Evolutionary conservation across 2,329 filamentous ascomycete species (phyloP).

Genomic region (Truncatella angustata): DNA sequence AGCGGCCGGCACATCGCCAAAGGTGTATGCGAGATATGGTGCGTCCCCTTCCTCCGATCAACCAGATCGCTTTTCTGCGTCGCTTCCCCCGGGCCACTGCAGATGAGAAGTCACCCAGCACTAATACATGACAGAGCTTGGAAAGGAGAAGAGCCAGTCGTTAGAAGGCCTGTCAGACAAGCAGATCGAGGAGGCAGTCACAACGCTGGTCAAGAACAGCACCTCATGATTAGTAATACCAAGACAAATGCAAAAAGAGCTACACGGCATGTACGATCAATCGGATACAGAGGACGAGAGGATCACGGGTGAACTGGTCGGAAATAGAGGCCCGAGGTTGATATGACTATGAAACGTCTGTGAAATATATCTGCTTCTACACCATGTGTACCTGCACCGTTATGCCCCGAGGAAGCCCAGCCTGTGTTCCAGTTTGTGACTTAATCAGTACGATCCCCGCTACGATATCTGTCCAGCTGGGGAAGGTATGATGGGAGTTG

Average conservation of each 20-base stretch:
- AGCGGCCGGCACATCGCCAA: constrained; percentile 78
- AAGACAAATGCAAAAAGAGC: neutral
- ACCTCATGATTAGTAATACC: constrained; percentile 14
- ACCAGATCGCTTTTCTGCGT: neutral
- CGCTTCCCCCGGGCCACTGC: too few species aligned
- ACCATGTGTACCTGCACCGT: neutral
- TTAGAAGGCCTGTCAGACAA: constrained; percentile 59
- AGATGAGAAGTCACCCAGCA: too few species aligned
- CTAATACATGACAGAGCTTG: constrained; percentile 41
- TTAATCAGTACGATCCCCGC: too few species aligned
- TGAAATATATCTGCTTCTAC: constrained; percentile 1
- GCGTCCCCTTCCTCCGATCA: constrained; percentile 26
- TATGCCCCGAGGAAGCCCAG: too few species aligned
- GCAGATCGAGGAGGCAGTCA: constrained; percentile 59
- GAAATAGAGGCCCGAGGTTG: neutral
- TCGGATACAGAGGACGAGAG: neutral
- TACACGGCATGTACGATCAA: neutral
- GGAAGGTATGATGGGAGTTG: too few species aligned
- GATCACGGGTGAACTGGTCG: neutral
- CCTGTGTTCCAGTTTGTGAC: too few species aligned
- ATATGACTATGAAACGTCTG: constrained; percentile 6
- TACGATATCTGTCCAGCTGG: too few species aligned
- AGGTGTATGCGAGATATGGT: constrained; percentile 93
- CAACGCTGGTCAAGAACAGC: constrained; percentile 49
- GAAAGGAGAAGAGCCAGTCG: constrained; percentile 55